Base-by-base conservation (phyloP, 2,329 filamentous ascomycete genomes). In the Hymenoscyphus occultus region DNA sequence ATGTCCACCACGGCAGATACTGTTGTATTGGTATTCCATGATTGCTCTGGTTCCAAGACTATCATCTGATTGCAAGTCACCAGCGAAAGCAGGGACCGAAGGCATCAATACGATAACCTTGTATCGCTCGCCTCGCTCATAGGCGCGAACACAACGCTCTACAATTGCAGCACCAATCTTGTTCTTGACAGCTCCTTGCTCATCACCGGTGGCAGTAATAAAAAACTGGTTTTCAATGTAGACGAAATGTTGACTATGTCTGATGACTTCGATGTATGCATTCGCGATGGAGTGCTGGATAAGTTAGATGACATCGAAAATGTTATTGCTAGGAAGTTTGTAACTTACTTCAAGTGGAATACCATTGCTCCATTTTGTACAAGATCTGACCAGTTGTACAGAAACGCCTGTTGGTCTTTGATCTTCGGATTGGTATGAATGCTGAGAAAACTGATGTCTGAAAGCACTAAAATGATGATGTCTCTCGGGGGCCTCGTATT, bases 181-280 rank as follows among this genome's bases (percentile, higher is more conserved):
- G 78, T 96, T 95, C 72, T 83, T 83, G 57, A 96, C 86, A 0
- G 91, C 90, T 67, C 83, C 83, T 74, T 93, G 90, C 64, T 86
- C 79, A 62, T 90, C 83, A 59, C 81, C 82, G 1, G 90, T 93
- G 2, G 91, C 90, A 0, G 91, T 95, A 77, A 95, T 95, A 81
- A 95, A 95, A 80, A 95, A 95, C 81, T 92, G 71, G 72, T 93
- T 93, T 75, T 93, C 90, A 42, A 93, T 92, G 76, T 93, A 93
- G 65, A 93, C 78, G 73, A 90, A 93, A 74, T 92, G 87, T 73
- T 87, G 80, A 19, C 88, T 88, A 59, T 87, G 86, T 45, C 79
- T 80, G 71, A 93, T 93, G 35, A 87, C 83, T 56, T 90, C 83
- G 40, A 90, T 86, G 73, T 96, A 96, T 1, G 93, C 93, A 74